Conservation (phyloP, 192 early-diverging fungal species). For the Thoreauomyces humboldtii region DNA sequence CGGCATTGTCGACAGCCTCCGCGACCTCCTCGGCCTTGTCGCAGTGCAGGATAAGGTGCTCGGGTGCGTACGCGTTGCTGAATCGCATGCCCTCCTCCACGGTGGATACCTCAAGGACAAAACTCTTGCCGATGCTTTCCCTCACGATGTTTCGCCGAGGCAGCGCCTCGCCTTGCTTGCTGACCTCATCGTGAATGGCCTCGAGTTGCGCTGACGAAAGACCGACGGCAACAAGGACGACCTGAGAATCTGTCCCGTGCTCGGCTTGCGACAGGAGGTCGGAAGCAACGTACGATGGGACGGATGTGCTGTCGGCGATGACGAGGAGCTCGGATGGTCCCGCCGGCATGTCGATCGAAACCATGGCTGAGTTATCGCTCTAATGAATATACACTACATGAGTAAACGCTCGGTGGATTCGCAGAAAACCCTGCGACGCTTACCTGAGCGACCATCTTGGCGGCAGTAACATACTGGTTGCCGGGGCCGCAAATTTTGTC, state of each 20-base stretch:
- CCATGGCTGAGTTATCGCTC: conserved; percentile 90
- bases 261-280: conserved; percentile 97
- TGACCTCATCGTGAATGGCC: conserved; percentile 76
- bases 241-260: conserved; percentile 94
- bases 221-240: conserved; percentile 86
- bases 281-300: conserved; percentile 89
- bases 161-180: conserved; percentile 76
- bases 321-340: conserved; percentile 99
- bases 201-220: conserved; percentile 64
- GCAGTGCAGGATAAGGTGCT: conserved; percentile 95
- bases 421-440: neutral
- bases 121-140: conserved; percentile 83
- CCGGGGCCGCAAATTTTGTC: conserved; percentile 99
- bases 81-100: conserved; percentile 82
- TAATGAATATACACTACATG: no score
- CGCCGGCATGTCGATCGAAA: conserved; percentile 98
- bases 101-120: conserved; percentile 66
- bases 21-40: conserved; percentile 68
- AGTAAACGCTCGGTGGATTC: conserved; percentile 1
- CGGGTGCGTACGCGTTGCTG: conserved; percentile 95
- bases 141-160: conserved; percentile 89
- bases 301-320: conserved; percentile 82
- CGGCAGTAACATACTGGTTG: conserved; percentile 99
- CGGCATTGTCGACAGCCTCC: conserved; percentile 78
- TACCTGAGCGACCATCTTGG: conserved; percentile 94